Evolutionary conservation across 768 basidiomycete species (phyloP).

Genomic region (Russula vinacea): DNA sequence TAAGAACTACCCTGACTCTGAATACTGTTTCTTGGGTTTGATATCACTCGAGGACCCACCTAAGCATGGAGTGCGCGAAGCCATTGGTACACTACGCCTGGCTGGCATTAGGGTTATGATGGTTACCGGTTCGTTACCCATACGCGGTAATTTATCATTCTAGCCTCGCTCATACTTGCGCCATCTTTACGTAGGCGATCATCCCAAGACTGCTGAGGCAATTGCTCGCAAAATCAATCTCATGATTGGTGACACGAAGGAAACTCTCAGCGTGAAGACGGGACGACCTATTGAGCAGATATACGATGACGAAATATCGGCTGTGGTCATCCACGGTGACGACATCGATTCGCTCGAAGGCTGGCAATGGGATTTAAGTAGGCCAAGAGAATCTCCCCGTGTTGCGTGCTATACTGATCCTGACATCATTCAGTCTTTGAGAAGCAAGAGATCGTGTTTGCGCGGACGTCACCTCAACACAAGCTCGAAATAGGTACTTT

Average conservation of each 20-base stretch:
- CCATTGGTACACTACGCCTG: conserved; percentile 64
- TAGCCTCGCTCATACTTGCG: neutral
- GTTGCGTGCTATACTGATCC: conserved; percentile 4
- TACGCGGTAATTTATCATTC: neutral
- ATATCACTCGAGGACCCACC: conserved; percentile 69
- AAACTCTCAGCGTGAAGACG: conserved; percentile 56
- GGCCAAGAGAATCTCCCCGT: conserved; percentile 28
- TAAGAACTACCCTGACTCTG: conserved; percentile 49
- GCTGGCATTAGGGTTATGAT: conserved; percentile 77
- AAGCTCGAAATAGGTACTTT: conserved; percentile 66
- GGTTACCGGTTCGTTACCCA: conserved; percentile 52
- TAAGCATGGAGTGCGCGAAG: conserved; percentile 68
- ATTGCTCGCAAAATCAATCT: conserved; percentile 72
- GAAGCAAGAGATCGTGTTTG: conserved; percentile 69
- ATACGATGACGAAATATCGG: conserved; percentile 65
- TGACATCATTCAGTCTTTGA: conserved; percentile 50
- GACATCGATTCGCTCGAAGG: conserved; percentile 62
- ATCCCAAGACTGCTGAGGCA: conserved; percentile 71
- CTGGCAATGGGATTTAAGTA: conserved; percentile 75
- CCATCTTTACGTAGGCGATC: conserved; percentile 46
- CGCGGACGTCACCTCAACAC: conserved; percentile 67
- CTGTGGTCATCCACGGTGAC: conserved; percentile 66
- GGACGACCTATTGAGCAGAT: conserved; percentile 53
- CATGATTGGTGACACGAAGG: conserved; percentile 62
- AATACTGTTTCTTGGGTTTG: conserved; percentile 63